Percentiles rank a stretch among this genome's conserved stretches.
Evolutionary conservation across 2,329 filamentous ascomycete species (phyloP).

Genomic region (Aspergillus brasiliensis): DNA sequence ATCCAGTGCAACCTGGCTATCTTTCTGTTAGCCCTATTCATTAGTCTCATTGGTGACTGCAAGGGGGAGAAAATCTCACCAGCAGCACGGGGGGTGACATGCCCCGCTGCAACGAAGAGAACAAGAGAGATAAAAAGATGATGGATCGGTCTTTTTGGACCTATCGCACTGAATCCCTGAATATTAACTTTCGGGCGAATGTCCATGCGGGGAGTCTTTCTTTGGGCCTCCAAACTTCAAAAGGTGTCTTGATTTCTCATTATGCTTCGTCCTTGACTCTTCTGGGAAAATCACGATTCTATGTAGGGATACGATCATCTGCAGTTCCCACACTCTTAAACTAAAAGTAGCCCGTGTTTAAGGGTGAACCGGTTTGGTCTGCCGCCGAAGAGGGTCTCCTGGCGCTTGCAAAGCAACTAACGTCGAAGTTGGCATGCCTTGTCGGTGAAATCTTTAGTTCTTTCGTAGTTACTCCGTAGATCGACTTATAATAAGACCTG

Average conservation of each 20-base stretch:
- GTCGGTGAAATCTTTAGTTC: not conserved
- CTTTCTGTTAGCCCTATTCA: too few relatives aligned
- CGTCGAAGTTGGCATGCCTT: too few relatives aligned
- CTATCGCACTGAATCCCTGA: not conserved
- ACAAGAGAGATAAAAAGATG: not conserved
- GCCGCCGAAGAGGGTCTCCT: not conserved
- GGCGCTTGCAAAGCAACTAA: not conserved
- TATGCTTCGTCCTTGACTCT: too few relatives aligned
- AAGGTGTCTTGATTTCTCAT: not conserved
- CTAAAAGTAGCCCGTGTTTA: not conserved
- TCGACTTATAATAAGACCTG: slow-evolving; percentile 1
- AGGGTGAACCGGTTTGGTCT: slow-evolving; percentile 1
- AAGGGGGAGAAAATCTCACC: not conserved
- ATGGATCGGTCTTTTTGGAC: not conserved
- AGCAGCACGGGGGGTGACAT: not conserved
- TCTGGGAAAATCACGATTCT: not conserved
- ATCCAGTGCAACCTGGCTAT: not conserved
- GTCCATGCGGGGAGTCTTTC: not conserved
- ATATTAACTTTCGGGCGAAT: not conserved
- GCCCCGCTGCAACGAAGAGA: not conserved
- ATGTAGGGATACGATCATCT: not conserved
- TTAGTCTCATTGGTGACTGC: not conserved
- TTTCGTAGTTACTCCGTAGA: too few relatives aligned
- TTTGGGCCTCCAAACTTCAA: not conserved
- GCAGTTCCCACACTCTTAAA: not conserved